Evolutionary conservation across 1,284 basidiomycete species (phyloP).

Genomic region (Trichosporon asahii): DNA sequence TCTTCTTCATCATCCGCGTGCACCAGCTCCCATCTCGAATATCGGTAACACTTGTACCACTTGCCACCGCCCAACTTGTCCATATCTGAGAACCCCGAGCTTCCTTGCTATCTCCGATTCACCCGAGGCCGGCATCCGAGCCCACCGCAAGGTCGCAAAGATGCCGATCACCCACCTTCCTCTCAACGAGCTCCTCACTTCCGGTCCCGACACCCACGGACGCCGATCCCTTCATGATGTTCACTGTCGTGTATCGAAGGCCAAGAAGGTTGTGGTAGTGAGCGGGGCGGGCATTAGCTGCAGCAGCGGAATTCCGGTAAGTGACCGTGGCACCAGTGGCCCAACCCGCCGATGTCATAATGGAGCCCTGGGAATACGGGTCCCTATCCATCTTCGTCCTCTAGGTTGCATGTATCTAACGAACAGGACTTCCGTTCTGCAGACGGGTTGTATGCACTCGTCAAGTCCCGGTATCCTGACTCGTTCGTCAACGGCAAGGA

Average conservation of each 20-base stretch:
- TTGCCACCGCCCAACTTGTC: neutral
- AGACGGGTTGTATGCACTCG: conserved; percentile 80
- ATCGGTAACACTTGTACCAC: neutral
- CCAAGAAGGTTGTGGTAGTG: conserved; percentile 78
- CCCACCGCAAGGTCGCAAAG: neutral
- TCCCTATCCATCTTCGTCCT: neutral
- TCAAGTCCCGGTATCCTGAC: conserved; percentile 77
- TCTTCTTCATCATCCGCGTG: neutral
- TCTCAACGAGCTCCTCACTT: conserved; percentile 34
- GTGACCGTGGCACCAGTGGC: conserved; percentile 36
- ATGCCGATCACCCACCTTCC: conserved; percentile 40
- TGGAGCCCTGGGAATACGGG: neutral
- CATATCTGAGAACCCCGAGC: neutral
- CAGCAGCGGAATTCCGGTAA: conserved; percentile 84
- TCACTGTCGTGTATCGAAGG: conserved; percentile 71
- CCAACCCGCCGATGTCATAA: neutral
- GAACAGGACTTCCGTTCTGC: conserved; percentile 81
- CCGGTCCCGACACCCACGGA: conserved; percentile 28
- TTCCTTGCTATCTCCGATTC: neutral
- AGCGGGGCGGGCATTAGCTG: conserved; percentile 91
- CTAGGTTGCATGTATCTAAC: conserved; percentile 8
- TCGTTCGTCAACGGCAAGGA: conserved; percentile 81
- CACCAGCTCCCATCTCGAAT: neutral
- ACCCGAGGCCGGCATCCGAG: neutral
- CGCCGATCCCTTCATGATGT: conserved; percentile 60